These are phyloP conservation scores for Penicillium occitanis DNA, from an alignment of 2,329 filamentous ascomycete genomes.

Conservation along the genomic window DNA sequence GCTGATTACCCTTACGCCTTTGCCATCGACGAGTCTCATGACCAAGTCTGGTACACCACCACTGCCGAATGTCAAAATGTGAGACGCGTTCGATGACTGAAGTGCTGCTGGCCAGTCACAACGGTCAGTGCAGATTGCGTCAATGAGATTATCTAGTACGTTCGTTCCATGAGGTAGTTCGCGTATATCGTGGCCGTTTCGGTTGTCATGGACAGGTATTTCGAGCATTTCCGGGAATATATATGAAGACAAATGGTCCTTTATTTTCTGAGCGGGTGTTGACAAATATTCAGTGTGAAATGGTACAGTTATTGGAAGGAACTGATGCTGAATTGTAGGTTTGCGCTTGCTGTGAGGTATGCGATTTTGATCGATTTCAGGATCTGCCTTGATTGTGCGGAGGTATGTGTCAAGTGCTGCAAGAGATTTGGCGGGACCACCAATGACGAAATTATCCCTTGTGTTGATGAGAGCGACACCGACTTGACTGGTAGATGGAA, in stretches of 20 bases:
- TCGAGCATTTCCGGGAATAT: constrained; percentile 23
- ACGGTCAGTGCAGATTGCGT: constrained; percentile 20
- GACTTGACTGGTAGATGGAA: constrained; percentile 83
- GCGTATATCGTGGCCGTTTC: constrained; percentile 32
- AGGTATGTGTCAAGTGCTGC: constrained; percentile 79
- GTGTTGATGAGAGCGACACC: constrained; percentile 95
- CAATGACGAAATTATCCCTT: constrained; percentile 93
- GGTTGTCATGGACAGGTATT: constrained; percentile 37
- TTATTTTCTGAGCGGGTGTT: constrained; percentile 17
- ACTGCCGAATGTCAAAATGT: constrained; percentile 4
- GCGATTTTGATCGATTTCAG: neutral
- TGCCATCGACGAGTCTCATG: neutral
- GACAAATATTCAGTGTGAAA: neutral
- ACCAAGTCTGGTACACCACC: constrained; percentile 1
- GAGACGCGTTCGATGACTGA: neutral
- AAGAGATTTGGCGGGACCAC: constrained; percentile 89
- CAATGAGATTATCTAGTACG: constrained; percentile 12
- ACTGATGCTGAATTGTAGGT: neutral
- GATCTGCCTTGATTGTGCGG: constrained; percentile 82
- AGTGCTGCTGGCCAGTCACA: constrained; percentile 25
- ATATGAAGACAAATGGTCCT: constrained; percentile 21
- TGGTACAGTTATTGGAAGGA: constrained; percentile 6
- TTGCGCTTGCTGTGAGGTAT: constrained; percentile 2
- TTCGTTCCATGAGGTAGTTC: neutral
- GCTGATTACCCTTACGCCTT: constrained; percentile 2